Percentiles rank a stretch among this genome's conserved stretches.
phyloP scores from a whole-genome alignment of 805 yeast genomes.

The Pichia rugopelliculosa region DNA sequence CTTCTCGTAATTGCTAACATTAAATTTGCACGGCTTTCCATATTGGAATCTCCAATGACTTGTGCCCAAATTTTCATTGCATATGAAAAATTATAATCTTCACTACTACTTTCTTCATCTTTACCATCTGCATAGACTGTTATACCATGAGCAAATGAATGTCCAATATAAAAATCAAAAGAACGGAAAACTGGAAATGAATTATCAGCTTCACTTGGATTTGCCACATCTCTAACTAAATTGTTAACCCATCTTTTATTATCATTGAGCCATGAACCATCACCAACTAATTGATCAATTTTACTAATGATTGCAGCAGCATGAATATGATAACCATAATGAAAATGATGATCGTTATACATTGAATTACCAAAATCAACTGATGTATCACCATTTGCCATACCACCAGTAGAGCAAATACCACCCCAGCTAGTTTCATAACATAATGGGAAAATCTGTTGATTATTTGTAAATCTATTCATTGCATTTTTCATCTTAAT shows the following conservation, averaged over 20 bases:
- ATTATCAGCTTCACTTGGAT: constrained; percentile 45
- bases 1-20: constrained; percentile 53
- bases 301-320: constrained; percentile 59
- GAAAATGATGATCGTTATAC: constrained; percentile 54
- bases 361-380: constrained; percentile 44
- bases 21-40: constrained; percentile 49
- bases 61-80: constrained; percentile 62
- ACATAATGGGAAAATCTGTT: constrained; percentile 42
- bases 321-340: constrained; percentile 47
- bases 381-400: constrained; percentile 35
- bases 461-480: constrained; percentile 31
- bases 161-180: constrained; percentile 73
- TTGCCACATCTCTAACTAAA: constrained; percentile 61
- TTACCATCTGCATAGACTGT: constrained; percentile 68
- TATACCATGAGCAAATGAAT: constrained; percentile 73
- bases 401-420: constrained; percentile 44
- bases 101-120: constrained; percentile 68
- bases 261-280: constrained; percentile 45
- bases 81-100: constrained; percentile 65
- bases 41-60: constrained; percentile 42
- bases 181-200: constrained; percentile 61
- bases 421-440: constrained; percentile 53
- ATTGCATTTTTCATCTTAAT: constrained; percentile 42
- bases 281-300: constrained; percentile 40
- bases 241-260: constrained; percentile 47